Percentiles rank a stretch among this genome's conserved stretches.
phyloP scores from a whole-genome alignment of 2,329 filamentous ascomycete genomes.

The Stemphylium lycopersici region DNA sequence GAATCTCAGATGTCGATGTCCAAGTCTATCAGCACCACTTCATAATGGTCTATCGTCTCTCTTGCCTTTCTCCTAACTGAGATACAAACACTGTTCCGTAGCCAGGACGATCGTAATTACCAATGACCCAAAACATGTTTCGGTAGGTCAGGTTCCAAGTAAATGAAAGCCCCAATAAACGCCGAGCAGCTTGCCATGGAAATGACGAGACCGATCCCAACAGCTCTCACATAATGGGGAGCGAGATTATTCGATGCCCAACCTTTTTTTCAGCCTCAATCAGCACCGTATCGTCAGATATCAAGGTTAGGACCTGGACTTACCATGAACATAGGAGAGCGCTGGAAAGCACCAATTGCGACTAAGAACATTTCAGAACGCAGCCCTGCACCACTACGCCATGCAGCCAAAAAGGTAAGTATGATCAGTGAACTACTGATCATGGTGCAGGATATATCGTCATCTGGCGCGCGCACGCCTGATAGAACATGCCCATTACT shows the following conservation, averaged over 20 bases:
- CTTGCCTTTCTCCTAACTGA: conserved; percentile 36
- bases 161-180: conserved; percentile 60
- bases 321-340: conserved; percentile 45
- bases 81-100: conserved; percentile 29
- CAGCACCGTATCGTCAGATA: neutral
- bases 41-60: conserved; percentile 30
- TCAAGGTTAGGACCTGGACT: neutral
- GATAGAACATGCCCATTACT: too few relatives aligned
- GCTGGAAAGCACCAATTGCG: conserved; percentile 52
- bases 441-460: too few relatives aligned
- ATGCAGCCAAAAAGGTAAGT: too few relatives aligned
- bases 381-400: too few relatives aligned
- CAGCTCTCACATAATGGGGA: conserved; percentile 63
- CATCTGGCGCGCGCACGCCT: too few relatives aligned
- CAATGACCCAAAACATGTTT: conserved; percentile 28
- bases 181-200: conserved; percentile 58
- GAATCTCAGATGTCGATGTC: conserved; percentile 40
- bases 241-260: conserved; percentile 54
- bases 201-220: conserved; percentile 57
- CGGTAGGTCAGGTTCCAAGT: conserved; percentile 52
- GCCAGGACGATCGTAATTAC: conserved; percentile 31
- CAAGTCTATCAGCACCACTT: conserved; percentile 31
- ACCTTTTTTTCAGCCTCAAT: conserved; percentile 23
- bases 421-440: too few relatives aligned
- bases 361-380: too few relatives aligned